Evolutionary conservation across 2,329 filamentous ascomycete genomes (phyloP).

Genomic region (Lanzia echinophila): DNA sequence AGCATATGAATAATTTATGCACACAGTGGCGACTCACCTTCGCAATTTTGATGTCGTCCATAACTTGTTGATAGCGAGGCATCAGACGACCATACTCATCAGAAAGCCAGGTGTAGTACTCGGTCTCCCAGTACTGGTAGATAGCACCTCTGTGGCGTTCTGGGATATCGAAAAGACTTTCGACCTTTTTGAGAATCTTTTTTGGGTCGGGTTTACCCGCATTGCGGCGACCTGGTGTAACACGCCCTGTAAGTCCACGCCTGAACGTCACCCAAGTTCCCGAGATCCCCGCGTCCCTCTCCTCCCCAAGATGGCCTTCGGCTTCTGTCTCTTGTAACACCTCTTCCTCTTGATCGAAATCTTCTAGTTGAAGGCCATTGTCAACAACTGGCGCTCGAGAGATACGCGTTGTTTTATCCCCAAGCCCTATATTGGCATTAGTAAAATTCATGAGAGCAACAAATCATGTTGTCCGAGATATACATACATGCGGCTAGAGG

Average conservation of each 20-base stretch:
- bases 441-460: neutral
- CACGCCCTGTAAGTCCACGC: conserved; percentile 23
- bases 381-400: conserved; percentile 21
- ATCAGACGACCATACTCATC: conserved; percentile 15
- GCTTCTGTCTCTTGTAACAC: conserved; percentile 22
- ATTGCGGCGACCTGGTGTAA: neutral
- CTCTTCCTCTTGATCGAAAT: conserved; percentile 25
- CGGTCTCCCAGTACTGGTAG: conserved; percentile 27
- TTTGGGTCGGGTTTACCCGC: conserved; percentile 15
- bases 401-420: conserved; percentile 18
- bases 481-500: conserved; percentile 18
- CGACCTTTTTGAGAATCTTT: conserved; percentile 13
- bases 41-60: conserved; percentile 16
- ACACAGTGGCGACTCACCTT: conserved; percentile 15
- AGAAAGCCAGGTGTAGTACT: conserved; percentile 19
- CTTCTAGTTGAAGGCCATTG: conserved; percentile 23
- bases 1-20: neutral
- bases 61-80: conserved; percentile 17
- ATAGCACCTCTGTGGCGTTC: conserved; percentile 21
- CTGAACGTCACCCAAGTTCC: conserved; percentile 23
- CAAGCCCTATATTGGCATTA: conserved; percentile 19
- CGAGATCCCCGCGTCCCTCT: conserved; percentile 18
- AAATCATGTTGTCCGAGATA: neutral
- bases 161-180: conserved; percentile 26
- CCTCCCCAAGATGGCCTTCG: conserved; percentile 15